Percentiles rank a stretch among this genome's conserved stretches.
These are phyloP conservation scores for Alloteropsis semialata DNA, from an alignment of 176 grass and related monocot genomes.

Conservation along the genomic window DNA sequence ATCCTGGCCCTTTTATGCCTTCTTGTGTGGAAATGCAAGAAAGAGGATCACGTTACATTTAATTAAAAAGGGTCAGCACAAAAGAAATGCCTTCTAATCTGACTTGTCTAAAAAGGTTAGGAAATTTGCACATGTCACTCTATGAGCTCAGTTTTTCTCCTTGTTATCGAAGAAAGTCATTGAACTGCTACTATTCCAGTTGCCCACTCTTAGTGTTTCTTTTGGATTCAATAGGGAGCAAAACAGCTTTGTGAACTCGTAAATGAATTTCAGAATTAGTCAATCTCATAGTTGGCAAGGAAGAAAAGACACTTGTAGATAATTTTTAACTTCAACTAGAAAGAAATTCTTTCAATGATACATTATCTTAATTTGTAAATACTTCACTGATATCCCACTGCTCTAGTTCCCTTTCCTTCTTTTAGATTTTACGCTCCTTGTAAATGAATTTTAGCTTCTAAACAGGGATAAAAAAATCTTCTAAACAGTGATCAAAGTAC, in stretches of 20 bases:
- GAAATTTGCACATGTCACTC: not conserved
- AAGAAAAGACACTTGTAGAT: not conserved
- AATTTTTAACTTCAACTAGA: constrained; percentile 11
- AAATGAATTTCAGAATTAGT: not conserved
- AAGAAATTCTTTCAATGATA: not conserved
- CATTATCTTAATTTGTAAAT: constrained; percentile 2
- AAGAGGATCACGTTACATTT: not conserved
- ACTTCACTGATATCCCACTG: not conserved
- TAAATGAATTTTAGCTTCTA: constrained; percentile 11
- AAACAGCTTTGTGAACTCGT: not conserved
- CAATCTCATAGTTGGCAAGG: not conserved
- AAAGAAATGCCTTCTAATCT: not conserved
- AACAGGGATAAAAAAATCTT: not conserved
- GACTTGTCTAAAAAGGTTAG: not conserved
- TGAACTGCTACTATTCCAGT: not conserved
- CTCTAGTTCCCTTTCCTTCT: not conserved
- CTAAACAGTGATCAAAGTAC: not conserved
- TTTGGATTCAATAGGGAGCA: not conserved
- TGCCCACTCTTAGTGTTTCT: not conserved
- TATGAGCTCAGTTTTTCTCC: not conserved
- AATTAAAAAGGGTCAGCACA: not conserved
- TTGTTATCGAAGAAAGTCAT: not conserved
- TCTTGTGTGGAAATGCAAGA: not conserved
- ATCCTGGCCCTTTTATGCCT: not conserved
- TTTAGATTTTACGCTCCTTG: not conserved